Conservation (phyloP, 169 alveolate genomes). For the Plasmodium cynomolgi region DNA sequence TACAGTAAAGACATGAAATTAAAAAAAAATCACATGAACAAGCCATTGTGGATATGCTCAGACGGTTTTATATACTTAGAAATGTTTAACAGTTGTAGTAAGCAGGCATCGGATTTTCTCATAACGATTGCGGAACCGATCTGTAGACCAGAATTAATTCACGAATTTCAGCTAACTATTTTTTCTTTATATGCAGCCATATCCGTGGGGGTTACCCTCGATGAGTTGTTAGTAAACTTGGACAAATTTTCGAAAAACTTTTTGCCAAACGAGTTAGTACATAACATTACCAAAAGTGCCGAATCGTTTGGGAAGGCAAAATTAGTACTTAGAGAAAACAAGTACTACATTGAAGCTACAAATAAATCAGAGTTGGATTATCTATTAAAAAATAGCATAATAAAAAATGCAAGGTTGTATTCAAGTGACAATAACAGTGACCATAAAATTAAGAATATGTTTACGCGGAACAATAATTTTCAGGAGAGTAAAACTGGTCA, state of each 20-base stretch:
- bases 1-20: conserved; percentile 83
- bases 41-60: conserved; percentile 93
- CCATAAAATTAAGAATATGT: conserved; percentile 66
- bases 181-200: conserved; percentile 97
- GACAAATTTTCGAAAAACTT: conserved; percentile 93
- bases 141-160: conserved; percentile 96
- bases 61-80: conserved; percentile 91
- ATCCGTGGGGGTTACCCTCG: conserved; percentile 94
- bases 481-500: conserved; percentile 20
- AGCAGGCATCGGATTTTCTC: conserved; percentile 96
- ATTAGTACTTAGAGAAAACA: conserved; percentile 92
- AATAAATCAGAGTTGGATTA: conserved; percentile 88
- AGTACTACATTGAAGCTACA: conserved; percentile 94
- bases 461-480: conserved; percentile 40
- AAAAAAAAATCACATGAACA: conserved; percentile 85
- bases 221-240: conserved; percentile 92
- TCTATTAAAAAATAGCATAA: conserved; percentile 88
- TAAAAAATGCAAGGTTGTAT: conserved; percentile 87
- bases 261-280: conserved; percentile 88
- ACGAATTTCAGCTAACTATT: conserved; percentile 94
- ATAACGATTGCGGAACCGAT: conserved; percentile 99
- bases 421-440: conserved; percentile 73
- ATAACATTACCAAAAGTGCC: conserved; percentile 89
- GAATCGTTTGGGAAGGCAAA: conserved; percentile 94
- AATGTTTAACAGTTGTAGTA: conserved; percentile 84